Conservation (phyloP, 768 basidiomycete genomes). For the Russula griseocarnosa region DNA sequence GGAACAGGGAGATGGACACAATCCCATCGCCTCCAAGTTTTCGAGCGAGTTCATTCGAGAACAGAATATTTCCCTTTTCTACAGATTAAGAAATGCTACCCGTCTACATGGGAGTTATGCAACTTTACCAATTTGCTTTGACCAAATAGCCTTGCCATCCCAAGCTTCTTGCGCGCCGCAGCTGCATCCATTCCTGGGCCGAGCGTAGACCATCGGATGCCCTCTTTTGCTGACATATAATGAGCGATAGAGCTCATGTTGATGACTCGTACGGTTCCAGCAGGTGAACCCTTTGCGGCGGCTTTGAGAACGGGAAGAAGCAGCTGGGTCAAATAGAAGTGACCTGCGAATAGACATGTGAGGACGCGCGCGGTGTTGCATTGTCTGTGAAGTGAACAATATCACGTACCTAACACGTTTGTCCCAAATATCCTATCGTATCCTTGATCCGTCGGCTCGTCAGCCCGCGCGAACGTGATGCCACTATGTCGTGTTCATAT, state of each 20-base stretch:
- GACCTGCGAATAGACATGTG: not conserved
- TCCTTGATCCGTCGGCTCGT: not conserved
- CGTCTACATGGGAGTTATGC: not conserved
- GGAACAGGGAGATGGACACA: slow-evolving; percentile 3
- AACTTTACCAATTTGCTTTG: slow-evolving; percentile 9
- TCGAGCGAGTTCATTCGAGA: not conserved
- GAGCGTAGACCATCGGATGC: slow-evolving; percentile 11
- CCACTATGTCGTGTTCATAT: not conserved
- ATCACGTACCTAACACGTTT: slow-evolving; percentile 10
- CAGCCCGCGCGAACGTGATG: not conserved
- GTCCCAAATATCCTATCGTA: not conserved
- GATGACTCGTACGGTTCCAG: slow-evolving; percentile 1
- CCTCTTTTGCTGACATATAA: not conserved
- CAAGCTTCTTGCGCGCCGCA: slow-evolving; percentile 4
- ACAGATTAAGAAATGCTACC: not conserved
- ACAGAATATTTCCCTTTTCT: too few species aligned
- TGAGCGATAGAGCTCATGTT: slow-evolving; percentile 10
- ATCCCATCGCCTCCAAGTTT: not conserved
- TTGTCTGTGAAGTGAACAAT: too few species aligned
- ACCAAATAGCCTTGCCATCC: not conserved
- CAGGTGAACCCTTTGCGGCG: not conserved
- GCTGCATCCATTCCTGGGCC: not conserved
- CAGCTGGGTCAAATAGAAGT: slow-evolving; percentile 12
- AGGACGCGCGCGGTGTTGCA: not conserved
- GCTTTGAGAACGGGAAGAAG: slow-evolving; percentile 7